Evolutionary conservation across 23 red algal genomes (phyloP).

Genomic region (Rhodosorus marinus): DNA sequence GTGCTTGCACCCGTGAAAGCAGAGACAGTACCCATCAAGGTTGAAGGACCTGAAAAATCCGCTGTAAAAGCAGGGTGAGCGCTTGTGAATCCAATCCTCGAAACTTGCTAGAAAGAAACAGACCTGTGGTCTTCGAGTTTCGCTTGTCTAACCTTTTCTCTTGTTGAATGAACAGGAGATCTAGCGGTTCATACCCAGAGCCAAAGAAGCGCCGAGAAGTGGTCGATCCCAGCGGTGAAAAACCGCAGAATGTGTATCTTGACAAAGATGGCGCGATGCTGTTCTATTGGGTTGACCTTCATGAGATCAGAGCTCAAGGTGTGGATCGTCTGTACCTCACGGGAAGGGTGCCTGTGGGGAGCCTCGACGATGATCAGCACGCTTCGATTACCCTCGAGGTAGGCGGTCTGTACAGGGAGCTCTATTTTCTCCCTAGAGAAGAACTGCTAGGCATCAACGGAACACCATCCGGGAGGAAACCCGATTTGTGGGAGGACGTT

Average conservation of each 20-base stretch:
- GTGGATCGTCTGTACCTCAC: slow-evolving; percentile 51
- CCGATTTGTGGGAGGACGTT: slow-evolving; percentile 5
- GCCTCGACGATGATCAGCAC: slow-evolving; percentile 1
- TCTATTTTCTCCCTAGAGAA: slow-evolving; percentile 53
- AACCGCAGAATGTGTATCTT: slow-evolving; percentile 23
- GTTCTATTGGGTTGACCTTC: slow-evolving; percentile 74
- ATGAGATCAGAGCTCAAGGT: slow-evolving; percentile 53
- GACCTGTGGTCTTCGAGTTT: neutral
- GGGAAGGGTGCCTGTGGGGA: slow-evolving; percentile 32
- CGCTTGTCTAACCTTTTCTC: neutral
- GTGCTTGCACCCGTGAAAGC: too few species aligned
- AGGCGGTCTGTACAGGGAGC: slow-evolving; percentile 35
- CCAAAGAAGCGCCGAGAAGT: neutral
- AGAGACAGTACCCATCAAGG: too few species aligned
- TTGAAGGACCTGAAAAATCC: too few species aligned
- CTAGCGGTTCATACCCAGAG: neutral
- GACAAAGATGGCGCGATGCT: slow-evolving; percentile 22
- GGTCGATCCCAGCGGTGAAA: neutral
- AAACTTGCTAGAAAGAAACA: neutral
- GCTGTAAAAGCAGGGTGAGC: too few species aligned
- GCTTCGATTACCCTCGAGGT: slow-evolving; percentile 44
- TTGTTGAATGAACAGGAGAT: neutral
- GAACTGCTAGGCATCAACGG: slow-evolving; percentile 17
- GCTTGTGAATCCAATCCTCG: neutral
- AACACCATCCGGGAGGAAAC: slow-evolving; percentile 22